Percentiles rank a stretch among this genome's conserved stretches.
phyloP scores from a whole-genome alignment of 768 basidiomycete species.

The Cyclocybe cylindracea region DNA sequence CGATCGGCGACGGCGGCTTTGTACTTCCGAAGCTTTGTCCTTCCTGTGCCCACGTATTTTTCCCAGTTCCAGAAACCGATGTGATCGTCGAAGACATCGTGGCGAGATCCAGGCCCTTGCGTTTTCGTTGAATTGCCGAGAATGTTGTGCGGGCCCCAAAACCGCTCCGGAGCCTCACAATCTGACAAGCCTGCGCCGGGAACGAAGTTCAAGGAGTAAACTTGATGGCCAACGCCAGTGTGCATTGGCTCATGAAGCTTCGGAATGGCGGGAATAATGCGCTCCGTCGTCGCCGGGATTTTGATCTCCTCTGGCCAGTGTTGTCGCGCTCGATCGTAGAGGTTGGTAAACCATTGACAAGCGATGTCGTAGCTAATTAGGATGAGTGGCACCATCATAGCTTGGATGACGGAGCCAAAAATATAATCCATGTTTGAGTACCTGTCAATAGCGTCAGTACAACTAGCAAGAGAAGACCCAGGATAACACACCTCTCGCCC shows the following conservation, averaged over 20 bases:
- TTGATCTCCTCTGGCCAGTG: constrained; percentile 2
- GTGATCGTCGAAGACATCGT: constrained; percentile 33
- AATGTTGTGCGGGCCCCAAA: constrained; percentile 27
- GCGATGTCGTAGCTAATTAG: too few species aligned
- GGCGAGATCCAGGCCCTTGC: constrained; percentile 28
- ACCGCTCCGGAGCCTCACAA: constrained; percentile 30
- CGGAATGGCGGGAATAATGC: constrained; percentile 5
- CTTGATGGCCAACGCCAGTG: constrained; percentile 18
- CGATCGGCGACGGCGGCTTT: too few species aligned
- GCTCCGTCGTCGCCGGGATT: background rate
- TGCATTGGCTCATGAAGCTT: constrained; percentile 11
- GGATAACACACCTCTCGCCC: too few species aligned
- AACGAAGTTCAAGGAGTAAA: too few species aligned
- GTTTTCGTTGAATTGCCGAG: constrained; percentile 25
- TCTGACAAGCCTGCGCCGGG: too few species aligned
- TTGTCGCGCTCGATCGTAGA: constrained; percentile 11
- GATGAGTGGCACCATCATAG: constrained; percentile 2
- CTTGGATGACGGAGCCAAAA: constrained; percentile 8
- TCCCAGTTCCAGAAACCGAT: constrained; percentile 24
- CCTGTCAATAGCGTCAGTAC: too few species aligned
- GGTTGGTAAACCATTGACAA: constrained; percentile 23
- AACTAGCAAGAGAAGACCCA: background rate
- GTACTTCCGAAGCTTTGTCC: too few species aligned
- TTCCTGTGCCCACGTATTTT: constrained; percentile 19
- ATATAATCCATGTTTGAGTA: too few species aligned